phyloP scores from a whole-genome alignment of 768 basidiomycete genomes.

The Candolleomyces efflorescens region DNA sequence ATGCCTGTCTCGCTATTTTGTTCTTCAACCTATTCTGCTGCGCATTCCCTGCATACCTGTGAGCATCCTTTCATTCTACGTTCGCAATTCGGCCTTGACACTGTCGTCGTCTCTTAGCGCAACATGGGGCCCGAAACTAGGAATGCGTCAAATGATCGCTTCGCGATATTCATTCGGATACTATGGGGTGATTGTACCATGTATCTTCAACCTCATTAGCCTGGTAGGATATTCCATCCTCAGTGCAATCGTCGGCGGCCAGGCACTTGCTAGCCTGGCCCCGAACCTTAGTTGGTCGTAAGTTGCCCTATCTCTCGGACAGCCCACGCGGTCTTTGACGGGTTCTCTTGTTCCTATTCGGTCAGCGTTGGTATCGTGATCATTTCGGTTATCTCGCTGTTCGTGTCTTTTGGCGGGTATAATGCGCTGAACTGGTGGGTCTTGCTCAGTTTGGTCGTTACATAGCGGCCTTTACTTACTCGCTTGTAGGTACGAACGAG shows the following conservation, averaged over 20 bases:
- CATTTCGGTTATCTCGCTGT: slow-evolving; percentile 61
- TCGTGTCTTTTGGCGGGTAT: slow-evolving; percentile 60
- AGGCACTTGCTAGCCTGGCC: slow-evolving; percentile 28
- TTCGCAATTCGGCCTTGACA: not conserved
- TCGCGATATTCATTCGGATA: slow-evolving; percentile 41
- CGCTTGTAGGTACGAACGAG: slow-evolving; percentile 55
- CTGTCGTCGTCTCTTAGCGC: slow-evolving; percentile 7
- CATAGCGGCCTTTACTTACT: not conserved
- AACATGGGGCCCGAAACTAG: slow-evolving; percentile 77
- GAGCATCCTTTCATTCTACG: slow-evolving; percentile 2
- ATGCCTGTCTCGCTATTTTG: slow-evolving; percentile 60
- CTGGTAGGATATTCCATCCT: slow-evolving; percentile 58
- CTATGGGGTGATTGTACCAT: slow-evolving; percentile 50
- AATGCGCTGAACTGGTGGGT: slow-evolving; percentile 41
- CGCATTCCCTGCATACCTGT: slow-evolving; percentile 61
- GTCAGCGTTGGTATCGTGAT: slow-evolving; percentile 78
- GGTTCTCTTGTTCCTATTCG: too few species aligned
- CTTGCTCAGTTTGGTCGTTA: not conserved
- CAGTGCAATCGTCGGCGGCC: slow-evolving; percentile 59
- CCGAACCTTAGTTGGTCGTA: slow-evolving; percentile 27
- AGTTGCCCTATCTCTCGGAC: slow-evolving; percentile 3
- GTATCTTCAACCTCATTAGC: slow-evolving; percentile 48
- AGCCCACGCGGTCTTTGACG: not conserved
- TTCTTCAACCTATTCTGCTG: slow-evolving; percentile 65
- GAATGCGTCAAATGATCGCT: slow-evolving; percentile 83